A percentile compares a stretch with the other conserved stretches of the same genome.
Conservation (phyloP, 306 rosid genomes). For the Vachellia pachyceras region DNA sequence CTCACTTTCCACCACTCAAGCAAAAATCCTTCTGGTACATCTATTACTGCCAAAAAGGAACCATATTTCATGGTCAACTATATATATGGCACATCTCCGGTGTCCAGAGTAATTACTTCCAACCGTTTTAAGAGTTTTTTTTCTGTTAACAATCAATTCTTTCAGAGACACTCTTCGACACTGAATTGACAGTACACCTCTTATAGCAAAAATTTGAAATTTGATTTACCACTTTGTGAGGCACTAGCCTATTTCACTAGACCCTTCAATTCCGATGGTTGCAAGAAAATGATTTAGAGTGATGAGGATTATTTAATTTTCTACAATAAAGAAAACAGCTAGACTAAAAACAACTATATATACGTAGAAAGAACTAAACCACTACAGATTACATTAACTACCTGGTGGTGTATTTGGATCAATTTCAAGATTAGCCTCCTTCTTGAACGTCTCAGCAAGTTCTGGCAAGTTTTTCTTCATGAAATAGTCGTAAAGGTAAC, state of each 20-base stretch:
- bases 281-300: not conserved
- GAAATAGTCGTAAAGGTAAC: conserved; percentile 36
- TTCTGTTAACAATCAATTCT: too few species aligned
- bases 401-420: not conserved
- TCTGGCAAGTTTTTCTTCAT: conserved; percentile 32
- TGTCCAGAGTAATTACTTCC: not conserved
- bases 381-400: not conserved
- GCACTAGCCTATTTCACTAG: too few species aligned
- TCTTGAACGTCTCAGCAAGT: conserved; percentile 37
- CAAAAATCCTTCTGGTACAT: conserved; percentile 42
- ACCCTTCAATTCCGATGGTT: too few species aligned
- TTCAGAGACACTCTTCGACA: too few species aligned
- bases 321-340: too few species aligned
- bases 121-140: too few species aligned
- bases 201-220: too few species aligned
- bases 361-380: not conserved
- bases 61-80: not conserved
- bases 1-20: conserved; percentile 34
- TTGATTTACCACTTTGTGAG: too few species aligned
- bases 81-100: too few species aligned
- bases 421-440: conserved; percentile 14
- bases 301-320: not conserved
- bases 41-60: conserved; percentile 32
- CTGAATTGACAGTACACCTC: too few species aligned
- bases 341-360: not conserved